Evolutionary conservation across 495 filamentous ascomycete genomes (phyloP), one percentile per base, ranked within the genome.

Genomic region (Neurospora sp.): DNA sequence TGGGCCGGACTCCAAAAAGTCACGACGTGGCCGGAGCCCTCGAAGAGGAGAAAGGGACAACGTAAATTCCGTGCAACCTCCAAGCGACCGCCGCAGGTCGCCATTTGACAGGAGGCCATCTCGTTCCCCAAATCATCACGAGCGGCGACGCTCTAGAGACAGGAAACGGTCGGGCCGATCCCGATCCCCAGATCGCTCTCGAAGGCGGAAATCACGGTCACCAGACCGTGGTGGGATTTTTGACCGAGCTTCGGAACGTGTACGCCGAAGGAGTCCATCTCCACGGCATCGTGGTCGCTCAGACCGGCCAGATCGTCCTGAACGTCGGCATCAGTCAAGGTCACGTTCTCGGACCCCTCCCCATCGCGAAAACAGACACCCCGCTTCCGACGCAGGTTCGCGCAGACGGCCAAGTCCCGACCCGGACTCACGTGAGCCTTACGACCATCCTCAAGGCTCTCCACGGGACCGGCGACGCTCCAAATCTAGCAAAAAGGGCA

Each of bases 381-480:
- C 77, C 16, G 77, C 79, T 35, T 77, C 81, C 27, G 83, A 82
- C 69, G 79, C 79, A 69, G 81, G 72, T 20, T 79, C 83, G 73
- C 73, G 76, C 46, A 80, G 81, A 16, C 77, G 81, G 72, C 75
- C 73, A 31, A 83, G 79, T 31, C 73, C 39, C 12, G 80, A 83
- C 9, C 80, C 75, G 18, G 46, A 54, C 31, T 70, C 78, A 79
- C 80, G 75, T 72, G 79, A 78, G 27, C 77, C 77, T 75, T 78
- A 73, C 70, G 76, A 69, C 79, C 77, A 27, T 48, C 78, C 75
- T 18, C 71, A 75, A 46, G 78, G 77, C 23, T 85, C 81, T 39
- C 82, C 83, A 23, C 79, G 78, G 31, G 79, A 77, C 20, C 76
- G 81, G 44, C 79, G 80, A 37, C 81, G 79, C 46, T 80, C 84